Evolutionary conservation across 1,139 yeast genomes (phyloP).

Genomic region (Protomyces pachydermus): DNA sequence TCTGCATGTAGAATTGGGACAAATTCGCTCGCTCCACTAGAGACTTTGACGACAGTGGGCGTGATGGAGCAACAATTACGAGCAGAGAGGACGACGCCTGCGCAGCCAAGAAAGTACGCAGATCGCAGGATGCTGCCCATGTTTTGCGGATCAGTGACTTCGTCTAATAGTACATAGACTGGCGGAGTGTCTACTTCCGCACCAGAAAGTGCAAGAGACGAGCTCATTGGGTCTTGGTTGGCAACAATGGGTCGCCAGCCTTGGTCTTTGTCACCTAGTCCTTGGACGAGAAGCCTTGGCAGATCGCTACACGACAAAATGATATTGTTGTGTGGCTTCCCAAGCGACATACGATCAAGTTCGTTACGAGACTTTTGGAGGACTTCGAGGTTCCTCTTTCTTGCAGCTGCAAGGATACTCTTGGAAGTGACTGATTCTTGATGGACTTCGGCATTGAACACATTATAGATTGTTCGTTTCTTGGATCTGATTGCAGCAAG

Average conservation of each 20-base stretch:
- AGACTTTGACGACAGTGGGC: slow-evolving; percentile 72
- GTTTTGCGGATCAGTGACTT: slow-evolving; percentile 78
- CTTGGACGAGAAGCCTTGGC: not conserved
- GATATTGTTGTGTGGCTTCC: slow-evolving; percentile 14
- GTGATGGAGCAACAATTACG: slow-evolving; percentile 62
- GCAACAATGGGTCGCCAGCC: slow-evolving; percentile 4
- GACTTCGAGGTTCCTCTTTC: not conserved
- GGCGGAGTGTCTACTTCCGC: not conserved
- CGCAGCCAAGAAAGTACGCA: slow-evolving; percentile 80
- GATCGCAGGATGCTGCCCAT: slow-evolving; percentile 80
- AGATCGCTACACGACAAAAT: slow-evolving; percentile 7
- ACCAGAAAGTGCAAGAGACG: not conserved
- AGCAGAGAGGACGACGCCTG: slow-evolving; percentile 66
- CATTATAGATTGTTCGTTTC: not conserved
- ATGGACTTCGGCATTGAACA: not conserved
- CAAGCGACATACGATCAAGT: slow-evolving; percentile 1
- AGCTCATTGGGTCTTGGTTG: slow-evolving; percentile 4
- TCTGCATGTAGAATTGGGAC: slow-evolving; percentile 56
- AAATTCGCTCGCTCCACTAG: slow-evolving; percentile 84
- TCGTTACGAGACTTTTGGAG: slow-evolving; percentile 1
- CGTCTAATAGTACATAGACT: slow-evolving; percentile 25
- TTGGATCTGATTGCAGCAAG: slow-evolving; percentile 4
- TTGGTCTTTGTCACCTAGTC: not conserved
- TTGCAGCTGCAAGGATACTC: not conserved
- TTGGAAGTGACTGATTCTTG: not conserved